Conservation (phyloP, 129 eudicot species). For the Flaveria bidentis region DNA sequence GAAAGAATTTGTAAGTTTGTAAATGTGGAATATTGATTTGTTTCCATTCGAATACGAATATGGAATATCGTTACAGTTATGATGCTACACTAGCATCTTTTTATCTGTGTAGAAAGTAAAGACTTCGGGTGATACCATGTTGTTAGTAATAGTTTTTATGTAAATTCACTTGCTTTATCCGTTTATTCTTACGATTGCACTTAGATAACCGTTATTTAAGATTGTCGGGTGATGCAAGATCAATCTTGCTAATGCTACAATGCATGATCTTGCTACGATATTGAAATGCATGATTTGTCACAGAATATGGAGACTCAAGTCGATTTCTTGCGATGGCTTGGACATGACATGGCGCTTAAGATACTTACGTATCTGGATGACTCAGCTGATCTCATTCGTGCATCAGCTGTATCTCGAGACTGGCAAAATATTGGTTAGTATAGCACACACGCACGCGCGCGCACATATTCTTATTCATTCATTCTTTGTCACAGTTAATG, state of each 20-base stretch:
- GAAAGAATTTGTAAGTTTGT: background rate
- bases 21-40: background rate
- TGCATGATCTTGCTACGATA: background rate
- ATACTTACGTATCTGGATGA: slow-evolving; percentile 55
- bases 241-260: no score
- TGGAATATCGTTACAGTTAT: background rate
- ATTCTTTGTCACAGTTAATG: background rate
- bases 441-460: background rate
- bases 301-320: slow-evolving; percentile 31
- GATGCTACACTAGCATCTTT: background rate
- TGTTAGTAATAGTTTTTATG: background rate
- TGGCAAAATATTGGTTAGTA: slow-evolving; percentile 67
- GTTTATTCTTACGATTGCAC: background rate
- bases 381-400: slow-evolving; percentile 66
- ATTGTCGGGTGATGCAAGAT: background rate
- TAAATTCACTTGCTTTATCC: background rate
- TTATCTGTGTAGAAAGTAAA: background rate
- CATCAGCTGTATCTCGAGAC: slow-evolving; percentile 51
- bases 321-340: slow-evolving; percentile 56
- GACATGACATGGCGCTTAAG: slow-evolving; percentile 46
- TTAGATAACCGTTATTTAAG: background rate
- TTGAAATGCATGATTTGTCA: slow-evolving; percentile 5
- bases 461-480: background rate
- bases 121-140: background rate
- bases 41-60: background rate